Conservation (phyloP, 177 flowering plant species). For the Vitis hybrid region DNA sequence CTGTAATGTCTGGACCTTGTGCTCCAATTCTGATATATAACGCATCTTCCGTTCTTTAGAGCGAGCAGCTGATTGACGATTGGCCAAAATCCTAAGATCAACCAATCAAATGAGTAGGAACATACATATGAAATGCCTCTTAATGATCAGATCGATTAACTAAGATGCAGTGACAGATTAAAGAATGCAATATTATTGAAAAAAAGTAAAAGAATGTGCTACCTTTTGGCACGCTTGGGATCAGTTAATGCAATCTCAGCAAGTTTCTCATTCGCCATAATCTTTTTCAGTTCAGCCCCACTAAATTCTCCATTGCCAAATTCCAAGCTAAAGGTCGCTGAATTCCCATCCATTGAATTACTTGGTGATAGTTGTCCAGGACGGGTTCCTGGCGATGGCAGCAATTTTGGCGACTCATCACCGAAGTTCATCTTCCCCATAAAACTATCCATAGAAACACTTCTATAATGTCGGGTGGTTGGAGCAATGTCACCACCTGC, state of each 20-base stretch:
- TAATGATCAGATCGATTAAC: background rate
- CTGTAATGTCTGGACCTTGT: slow-evolving; percentile 91
- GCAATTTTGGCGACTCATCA: slow-evolving; percentile 66
- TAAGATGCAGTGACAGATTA: background rate
- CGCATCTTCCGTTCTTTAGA: slow-evolving; percentile 92
- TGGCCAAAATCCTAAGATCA: slow-evolving; percentile 72
- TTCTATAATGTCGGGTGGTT: slow-evolving; percentile 65
- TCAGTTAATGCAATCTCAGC: slow-evolving; percentile 85
- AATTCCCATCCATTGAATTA: slow-evolving; percentile 51
- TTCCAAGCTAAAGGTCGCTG: slow-evolving; percentile 51
- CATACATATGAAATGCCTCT: background rate
- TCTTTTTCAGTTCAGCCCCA: slow-evolving; percentile 85
- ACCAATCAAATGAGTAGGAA: slow-evolving; percentile 3
- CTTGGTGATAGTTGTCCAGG: slow-evolving; percentile 57
- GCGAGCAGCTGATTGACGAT: slow-evolving; percentile 62
- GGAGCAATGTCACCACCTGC: slow-evolving; percentile 69
- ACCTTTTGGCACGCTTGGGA: slow-evolving; percentile 97
- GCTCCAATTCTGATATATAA: slow-evolving; percentile 84
- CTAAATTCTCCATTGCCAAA: slow-evolving; percentile 89
- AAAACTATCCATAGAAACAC: slow-evolving; percentile 92
- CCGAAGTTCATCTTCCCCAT: slow-evolving; percentile 66
- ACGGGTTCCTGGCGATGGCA: slow-evolving; percentile 58
- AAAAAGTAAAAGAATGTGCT: background rate
- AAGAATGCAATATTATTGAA: background rate
- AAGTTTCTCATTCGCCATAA: slow-evolving; percentile 94